Evolutionary conservation across 2,329 filamentous ascomycete genomes (phyloP), one percentile per base, ranked within the genome.

Genomic region (Epichloe gansuensis): DNA sequence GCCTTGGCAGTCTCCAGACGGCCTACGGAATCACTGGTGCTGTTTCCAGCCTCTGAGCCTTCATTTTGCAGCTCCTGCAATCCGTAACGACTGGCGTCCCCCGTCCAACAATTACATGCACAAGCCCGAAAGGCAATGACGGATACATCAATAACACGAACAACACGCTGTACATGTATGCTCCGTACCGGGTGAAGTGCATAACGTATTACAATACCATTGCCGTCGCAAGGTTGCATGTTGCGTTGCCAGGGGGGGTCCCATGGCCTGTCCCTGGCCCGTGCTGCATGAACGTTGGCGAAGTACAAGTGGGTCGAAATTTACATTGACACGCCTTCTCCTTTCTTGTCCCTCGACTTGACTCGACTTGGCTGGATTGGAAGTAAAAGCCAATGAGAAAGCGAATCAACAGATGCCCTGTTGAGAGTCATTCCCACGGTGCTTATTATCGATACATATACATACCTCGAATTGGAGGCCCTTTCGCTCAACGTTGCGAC

Each of bases 231-330:
- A 31, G 27, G 27, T 31, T 49, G 48, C 39, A 49, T 25, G 38
- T 49, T 46, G 27, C 48, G 25, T 43, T 45, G 31, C 39, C 49
- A 23, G n/a, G n/a, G 49, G 49, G 35, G 45, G 23, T 21, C 41
- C 49, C 49, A 25, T 51, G 41, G 15, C 21, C 27, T 51, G 41
- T 15, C 21, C 17, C 35, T 51, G 49, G 49, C 35, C 35, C 49
- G 42, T 40, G 42, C 34, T 38, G 49, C 42, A 38, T 51, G 46
- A 49, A 49, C 44, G 36, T 57, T 60, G 59, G 57, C 57, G 52
- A 49, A 36, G 58, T 60, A 56, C 35, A 49, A 46, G 58, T 61
- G 58, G 60, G 59, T 44, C 54, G 56, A 59, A 57, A 58, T 60
- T 60, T 52, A 56, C 53, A 50, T 51, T 44, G 41, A 55, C 57